Base-by-base conservation (phyloP, 192 early-diverging fungal species). In the Irineochytrium annulatum region DNA sequence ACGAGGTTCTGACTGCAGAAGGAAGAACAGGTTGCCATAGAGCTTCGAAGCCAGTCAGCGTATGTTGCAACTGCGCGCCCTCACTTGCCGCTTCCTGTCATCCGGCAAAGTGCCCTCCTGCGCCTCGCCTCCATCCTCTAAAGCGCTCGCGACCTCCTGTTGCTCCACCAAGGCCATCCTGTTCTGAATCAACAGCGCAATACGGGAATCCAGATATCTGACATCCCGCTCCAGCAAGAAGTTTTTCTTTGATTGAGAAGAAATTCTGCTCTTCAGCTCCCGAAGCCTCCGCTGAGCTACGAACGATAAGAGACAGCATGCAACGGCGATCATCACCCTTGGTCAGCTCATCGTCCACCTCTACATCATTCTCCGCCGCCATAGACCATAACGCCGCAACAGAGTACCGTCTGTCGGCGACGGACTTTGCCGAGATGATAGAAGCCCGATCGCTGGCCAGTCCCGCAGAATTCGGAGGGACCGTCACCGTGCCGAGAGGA, bases 201-300 rank as follows among this genome's bases (percentile, higher is more conserved):
- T 96, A 22, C 93, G 78, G 48, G 85, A 85, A 77, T 96, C 93
- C 13, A 96, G 75, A 60, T 91, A 93, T 37, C 93, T 85, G 39
- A 94, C 91, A 75, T 95, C 93, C 48, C 91, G 78, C 62, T 95
- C 93, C 6, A 94, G 81, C 60, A 92, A 71, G 79, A 95, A 95
- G 77, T 95, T 95, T 68, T 89, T 91, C 71, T 95, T 95, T 13
- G 91, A 93, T 71, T 95, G 93, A 17, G 85, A 70, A n/a, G 93
- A 95, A 43, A 95, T 94, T 43, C 86, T 81, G 33, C 83, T 75
- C 72, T 95, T 95, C 41, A 95, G 75, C 57, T 93, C 90, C 34
- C 90, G 77, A 43, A 95, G 78, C 16, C 79, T 78, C 54, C 86
- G 81, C 71, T 95, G 93, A 3, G 90, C 93, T 89, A 48, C 6